Evolutionary conservation across 2,329 filamentous ascomycete species (phyloP).

Genomic region (Colletotrichum orbiculare): DNA sequence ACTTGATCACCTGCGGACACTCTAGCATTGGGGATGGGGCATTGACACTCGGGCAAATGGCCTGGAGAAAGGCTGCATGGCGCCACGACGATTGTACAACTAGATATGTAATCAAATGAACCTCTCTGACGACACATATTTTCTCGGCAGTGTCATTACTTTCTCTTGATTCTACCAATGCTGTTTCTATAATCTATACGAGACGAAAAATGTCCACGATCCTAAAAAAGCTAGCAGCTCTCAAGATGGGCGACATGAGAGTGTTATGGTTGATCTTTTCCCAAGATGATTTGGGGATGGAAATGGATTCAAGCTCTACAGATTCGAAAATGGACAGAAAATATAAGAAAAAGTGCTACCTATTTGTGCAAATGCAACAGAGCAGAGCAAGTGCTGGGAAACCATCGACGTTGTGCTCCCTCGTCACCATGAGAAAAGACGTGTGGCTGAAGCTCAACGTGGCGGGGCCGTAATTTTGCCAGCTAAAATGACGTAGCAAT

Average conservation of each 20-base stretch:
- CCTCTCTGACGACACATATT: constrained; percentile 28
- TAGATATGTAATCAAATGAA: constrained; percentile 37
- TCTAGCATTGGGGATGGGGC: constrained; percentile 15
- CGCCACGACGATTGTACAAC: constrained; percentile 31
- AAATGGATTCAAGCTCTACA: too few species aligned
- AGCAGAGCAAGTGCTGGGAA: not conserved
- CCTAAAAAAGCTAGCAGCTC: too few species aligned
- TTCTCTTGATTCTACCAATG: too few species aligned
- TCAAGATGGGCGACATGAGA: too few species aligned
- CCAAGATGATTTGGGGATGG: too few species aligned
- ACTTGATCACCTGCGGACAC: constrained; percentile 4
- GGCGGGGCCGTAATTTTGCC: constrained; percentile 30
- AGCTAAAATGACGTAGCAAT: constrained; percentile 35
- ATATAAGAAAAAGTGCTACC: not conserved
- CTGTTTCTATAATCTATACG: too few species aligned
- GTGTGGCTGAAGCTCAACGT: constrained; percentile 31
- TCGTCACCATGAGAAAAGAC: constrained; percentile 17
- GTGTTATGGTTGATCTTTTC: too few species aligned
- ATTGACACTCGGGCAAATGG: constrained; percentile 5
- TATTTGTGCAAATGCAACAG: not conserved
- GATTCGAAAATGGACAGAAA: not conserved
- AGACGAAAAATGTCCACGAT: too few species aligned
- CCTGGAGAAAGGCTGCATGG: not conserved
- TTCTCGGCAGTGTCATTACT: not conserved
- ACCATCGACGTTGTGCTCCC: constrained; percentile 1